Evolutionary conservation across 2,329 filamentous ascomycete genomes (phyloP).

Genomic region (Phaeosphaeriaceae sp.): DNA sequence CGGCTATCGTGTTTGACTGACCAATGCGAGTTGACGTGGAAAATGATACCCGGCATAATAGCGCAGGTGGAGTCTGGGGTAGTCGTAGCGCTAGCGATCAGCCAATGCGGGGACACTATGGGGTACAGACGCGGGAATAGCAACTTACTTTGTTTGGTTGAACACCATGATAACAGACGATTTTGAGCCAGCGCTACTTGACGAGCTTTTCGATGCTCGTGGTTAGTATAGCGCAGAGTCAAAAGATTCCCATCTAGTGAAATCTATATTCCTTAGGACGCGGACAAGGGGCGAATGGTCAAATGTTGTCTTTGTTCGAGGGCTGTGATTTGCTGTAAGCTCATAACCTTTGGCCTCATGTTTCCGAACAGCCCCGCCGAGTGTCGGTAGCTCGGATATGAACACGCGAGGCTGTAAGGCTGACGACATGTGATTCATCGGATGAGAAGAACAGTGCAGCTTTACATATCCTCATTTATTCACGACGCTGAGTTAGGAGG

Average conservation of each 20-base stretch:
- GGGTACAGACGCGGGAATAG: constrained; percentile 1
- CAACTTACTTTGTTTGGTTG: background rate
- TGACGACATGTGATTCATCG: background rate
- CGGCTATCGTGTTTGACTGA: background rate
- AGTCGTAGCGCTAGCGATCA: background rate
- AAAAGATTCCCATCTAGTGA: background rate
- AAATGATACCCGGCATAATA: constrained; percentile 3
- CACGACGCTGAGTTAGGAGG: too few relatives aligned
- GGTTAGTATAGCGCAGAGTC: background rate
- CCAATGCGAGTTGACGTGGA: background rate
- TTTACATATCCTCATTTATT: background rate
- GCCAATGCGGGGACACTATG: constrained; percentile 6
- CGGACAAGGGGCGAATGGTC: background rate
- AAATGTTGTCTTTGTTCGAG: background rate
- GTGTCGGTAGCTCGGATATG: background rate
- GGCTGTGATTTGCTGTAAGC: background rate
- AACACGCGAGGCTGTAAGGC: background rate
- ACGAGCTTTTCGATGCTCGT: background rate
- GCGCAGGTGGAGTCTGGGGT: constrained; percentile 3
- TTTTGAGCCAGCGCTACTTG: background rate
- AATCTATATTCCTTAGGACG: background rate
- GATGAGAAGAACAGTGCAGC: background rate
- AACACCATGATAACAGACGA: background rate
- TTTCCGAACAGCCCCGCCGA: background rate
- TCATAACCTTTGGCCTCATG: background rate